Conservation (phyloP, 108 stramenopile species). For the Aurantiochytrium sp. region DNA sequence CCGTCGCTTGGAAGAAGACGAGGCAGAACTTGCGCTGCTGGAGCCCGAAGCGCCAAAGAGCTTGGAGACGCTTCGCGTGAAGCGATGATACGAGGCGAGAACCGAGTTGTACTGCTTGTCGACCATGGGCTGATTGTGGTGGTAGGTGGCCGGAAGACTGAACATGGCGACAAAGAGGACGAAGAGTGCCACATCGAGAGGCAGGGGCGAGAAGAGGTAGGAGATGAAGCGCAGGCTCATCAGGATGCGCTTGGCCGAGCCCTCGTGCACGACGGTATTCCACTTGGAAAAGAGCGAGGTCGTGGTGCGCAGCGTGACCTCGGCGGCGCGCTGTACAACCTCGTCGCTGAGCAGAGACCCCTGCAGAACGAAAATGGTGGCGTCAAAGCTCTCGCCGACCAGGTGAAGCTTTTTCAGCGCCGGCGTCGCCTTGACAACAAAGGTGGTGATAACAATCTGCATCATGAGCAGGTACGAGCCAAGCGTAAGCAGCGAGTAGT, state of each 20-base stretch:
- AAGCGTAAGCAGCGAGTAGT: not conserved
- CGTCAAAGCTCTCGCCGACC: slow-evolving; percentile 18
- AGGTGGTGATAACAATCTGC: slow-evolving; percentile 22
- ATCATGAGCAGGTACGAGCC: slow-evolving; percentile 18
- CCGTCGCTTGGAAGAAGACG: not conserved
- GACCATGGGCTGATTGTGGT: not conserved
- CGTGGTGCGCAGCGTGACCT: not conserved
- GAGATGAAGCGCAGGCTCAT: not conserved
- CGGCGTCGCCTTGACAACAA: slow-evolving; percentile 26
- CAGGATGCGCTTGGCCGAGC: not conserved
- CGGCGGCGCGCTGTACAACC: not conserved
- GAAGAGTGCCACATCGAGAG: slow-evolving; percentile 20
- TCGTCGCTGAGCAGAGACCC: not conserved
- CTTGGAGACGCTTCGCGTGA: not conserved
- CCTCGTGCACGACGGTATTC: not conserved
- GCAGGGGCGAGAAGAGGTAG: slow-evolving; percentile 2
- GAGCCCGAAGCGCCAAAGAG: not conserved
- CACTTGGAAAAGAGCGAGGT: not conserved
- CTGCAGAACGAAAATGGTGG: slow-evolving; percentile 10
- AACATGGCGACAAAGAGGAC: slow-evolving; percentile 5
- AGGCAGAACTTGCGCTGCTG: not conserved
- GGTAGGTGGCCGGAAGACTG: not conserved
- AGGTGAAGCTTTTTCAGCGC: slow-evolving; percentile 24
- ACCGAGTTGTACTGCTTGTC: not conserved
- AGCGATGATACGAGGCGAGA: not conserved